Evolutionary conservation across 2,329 filamentous ascomycete genomes (phyloP), one percentile per base, ranked within the genome.

Genomic region (Lecanicillium sp.): DNA sequence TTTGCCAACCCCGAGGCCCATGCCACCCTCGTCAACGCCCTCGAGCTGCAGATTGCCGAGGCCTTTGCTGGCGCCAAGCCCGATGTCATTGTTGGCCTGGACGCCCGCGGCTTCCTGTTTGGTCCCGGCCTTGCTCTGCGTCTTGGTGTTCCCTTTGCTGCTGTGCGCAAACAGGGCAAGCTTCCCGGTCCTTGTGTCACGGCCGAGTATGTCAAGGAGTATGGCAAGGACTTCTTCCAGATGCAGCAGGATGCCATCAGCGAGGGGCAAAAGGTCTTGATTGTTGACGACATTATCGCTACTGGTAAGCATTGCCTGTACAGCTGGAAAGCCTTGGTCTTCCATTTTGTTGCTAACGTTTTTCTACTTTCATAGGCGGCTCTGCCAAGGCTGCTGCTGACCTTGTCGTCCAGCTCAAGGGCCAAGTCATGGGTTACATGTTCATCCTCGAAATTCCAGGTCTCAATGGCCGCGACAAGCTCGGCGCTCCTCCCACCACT

Each of bases 241-340:
- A 94, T 98, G 71, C 92, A 98, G 70, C 70, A 75, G 49, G 88
- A 84, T 62, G 82, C 83, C 32, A 81, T 98, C 54, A 81, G 84
- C 66, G 73, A 78, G 37, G 89, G 89, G 27, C 86, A 95, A 68
- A 89, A 83, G 62, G 90, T 95, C 42, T 69, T 98, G 45, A 75
- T 98, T 48, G 88, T 98, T 22, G 92, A 98, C 63, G 92, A 98
- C 61, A 94, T 98, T 57, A 96, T 98, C 67, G 92, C 92, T 41
- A 98, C 92, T 48, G 90, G 90, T 95, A 71, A 62, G 82, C 66
- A 29, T 37, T 39, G 33, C 42, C 36, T 39, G 15, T 9, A 19
- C 33, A 35, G 36, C 9, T 25, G 7, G 22, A 6, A 25, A 25
- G 6, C 7, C 7, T 6, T 7, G 22, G 22, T 7, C 11, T 25